Evolutionary conservation across 1,139 yeast species (phyloP).

Genomic region (Blastobotrys petasosporus): DNA sequence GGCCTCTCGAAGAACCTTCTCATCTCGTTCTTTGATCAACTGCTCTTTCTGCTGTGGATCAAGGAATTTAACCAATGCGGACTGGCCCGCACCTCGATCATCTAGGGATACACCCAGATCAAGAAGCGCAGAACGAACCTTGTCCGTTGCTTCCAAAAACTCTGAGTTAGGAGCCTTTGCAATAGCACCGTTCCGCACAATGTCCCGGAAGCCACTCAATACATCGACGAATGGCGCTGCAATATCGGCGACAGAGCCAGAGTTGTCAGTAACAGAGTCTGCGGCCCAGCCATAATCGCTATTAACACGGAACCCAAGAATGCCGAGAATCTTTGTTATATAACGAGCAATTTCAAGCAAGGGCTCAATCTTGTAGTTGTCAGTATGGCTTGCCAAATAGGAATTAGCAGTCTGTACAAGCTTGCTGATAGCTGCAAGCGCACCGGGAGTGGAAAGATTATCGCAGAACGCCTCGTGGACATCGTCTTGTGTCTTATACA

Average conservation of each 20-base stretch:
- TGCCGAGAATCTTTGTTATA: constrained; percentile 60
- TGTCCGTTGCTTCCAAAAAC: constrained; percentile 56
- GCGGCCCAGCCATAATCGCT: constrained; percentile 79
- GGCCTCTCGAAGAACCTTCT: constrained; percentile 49
- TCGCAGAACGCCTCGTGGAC: constrained; percentile 82
- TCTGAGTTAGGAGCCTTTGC: constrained; percentile 49
- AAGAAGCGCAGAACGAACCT: constrained; percentile 60
- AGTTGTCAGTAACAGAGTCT: constrained; percentile 18
- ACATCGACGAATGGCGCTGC: constrained; percentile 75
- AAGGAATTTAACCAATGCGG: constrained; percentile 77
- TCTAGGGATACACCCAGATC: constrained; percentile 78
- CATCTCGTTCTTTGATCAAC: constrained; percentile 51
- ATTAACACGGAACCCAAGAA: constrained; percentile 72
- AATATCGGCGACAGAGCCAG: constrained; percentile 48
- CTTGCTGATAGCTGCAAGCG: constrained; percentile 57
- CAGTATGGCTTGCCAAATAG: constrained; percentile 53
- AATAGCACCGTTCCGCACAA: constrained; percentile 69
- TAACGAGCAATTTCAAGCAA: constrained; percentile 58
- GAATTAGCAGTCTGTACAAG: constrained; percentile 65
- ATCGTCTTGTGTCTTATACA: constrained; percentile 50
- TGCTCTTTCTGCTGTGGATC: constrained; percentile 63
- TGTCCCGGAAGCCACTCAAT: constrained; percentile 74
- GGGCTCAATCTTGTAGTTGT: constrained; percentile 59
- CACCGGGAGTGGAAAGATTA: constrained; percentile 74
- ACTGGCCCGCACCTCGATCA: constrained; percentile 71